Evolutionary conservation across 176 grass and related monocot species (phyloP).

Genomic region (Triticum aestivum): DNA sequence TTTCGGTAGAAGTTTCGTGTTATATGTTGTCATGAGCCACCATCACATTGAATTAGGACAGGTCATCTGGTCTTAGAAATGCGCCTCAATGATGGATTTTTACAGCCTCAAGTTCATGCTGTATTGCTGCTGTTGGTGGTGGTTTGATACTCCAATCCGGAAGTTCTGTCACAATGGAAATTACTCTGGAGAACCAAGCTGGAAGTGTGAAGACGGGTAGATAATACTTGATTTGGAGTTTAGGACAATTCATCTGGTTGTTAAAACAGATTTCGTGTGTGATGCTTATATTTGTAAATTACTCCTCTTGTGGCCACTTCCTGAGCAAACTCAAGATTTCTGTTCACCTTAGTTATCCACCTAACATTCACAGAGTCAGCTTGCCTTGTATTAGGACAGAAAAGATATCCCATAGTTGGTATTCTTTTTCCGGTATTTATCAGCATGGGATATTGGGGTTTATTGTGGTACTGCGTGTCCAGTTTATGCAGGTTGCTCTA

Average conservation of each 20-base stretch:
- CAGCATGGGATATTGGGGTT: conserved; percentile 4
- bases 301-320: background rate
- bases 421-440: background rate
- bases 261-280: background rate
- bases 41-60: background rate
- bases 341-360: background rate
- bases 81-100: conserved; percentile 1
- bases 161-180: background rate
- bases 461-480: background rate
- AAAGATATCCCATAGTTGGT: background rate
- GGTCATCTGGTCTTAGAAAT: background rate
- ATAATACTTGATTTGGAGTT: background rate
- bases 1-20: background rate
- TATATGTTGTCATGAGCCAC: background rate
- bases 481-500: background rate
- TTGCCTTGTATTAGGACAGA: background rate
- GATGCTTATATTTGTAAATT: background rate
- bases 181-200: background rate
- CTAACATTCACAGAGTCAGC: background rate
- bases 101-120: background rate
- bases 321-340: background rate
- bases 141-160: background rate
- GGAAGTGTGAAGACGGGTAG: background rate
- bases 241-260: background rate
- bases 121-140: background rate